phyloP scores from a whole-genome alignment of 345 rosid species.

The Sonneratia caseolaris region DNA sequence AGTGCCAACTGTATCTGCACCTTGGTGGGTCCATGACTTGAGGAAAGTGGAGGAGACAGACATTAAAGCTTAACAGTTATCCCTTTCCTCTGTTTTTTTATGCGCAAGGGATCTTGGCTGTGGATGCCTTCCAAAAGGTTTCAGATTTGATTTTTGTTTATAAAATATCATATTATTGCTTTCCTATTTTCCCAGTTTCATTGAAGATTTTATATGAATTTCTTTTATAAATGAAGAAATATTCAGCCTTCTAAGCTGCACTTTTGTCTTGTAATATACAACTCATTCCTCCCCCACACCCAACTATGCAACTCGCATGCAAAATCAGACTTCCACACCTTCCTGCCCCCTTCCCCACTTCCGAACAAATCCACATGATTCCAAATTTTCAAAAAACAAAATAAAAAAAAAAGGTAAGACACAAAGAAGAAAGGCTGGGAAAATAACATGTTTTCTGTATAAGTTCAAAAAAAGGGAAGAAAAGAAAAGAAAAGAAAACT shows the following conservation, averaged over 20 bases:
- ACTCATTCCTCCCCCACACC: constrained; percentile 10
- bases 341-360: constrained; percentile 1
- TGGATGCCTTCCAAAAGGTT: no score
- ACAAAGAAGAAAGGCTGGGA: neutral
- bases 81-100: no score
- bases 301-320: constrained; percentile 31
- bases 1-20: neutral
- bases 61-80: neutral
- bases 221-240: neutral
- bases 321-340: constrained; percentile 7
- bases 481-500: no score
- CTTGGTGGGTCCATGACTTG: neutral
- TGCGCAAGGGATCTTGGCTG: no score
- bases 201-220: no score
- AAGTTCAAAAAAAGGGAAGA: constrained; percentile 6
- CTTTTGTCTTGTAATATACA: constrained; percentile 38
- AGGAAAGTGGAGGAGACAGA: neutral
- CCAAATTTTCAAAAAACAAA: neutral
- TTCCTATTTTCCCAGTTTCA: no score
- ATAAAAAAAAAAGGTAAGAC: neutral
- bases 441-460: constrained; percentile 4
- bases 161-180: no score
- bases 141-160: no score
- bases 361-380: constrained; percentile 13
- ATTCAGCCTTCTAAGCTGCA: constrained; percentile 24